Percentiles rank a stretch among this genome's conserved stretches.
Evolutionary conservation across 108 stramenopile species (phyloP).

Genomic region (Ochromonas danica): DNA sequence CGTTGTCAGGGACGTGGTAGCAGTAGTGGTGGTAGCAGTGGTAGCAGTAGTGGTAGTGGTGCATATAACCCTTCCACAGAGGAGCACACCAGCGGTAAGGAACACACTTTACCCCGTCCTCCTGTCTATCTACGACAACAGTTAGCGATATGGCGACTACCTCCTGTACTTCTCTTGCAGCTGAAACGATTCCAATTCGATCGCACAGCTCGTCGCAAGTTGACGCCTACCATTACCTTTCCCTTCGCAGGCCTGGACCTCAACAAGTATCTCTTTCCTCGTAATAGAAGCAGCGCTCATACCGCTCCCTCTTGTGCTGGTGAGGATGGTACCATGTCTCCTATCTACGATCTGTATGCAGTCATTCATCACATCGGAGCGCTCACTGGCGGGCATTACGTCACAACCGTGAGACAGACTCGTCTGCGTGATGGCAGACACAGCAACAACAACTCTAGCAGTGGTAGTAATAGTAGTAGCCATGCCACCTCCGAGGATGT

Average conservation of each 20-base stretch:
- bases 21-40: background rate
- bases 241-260: constrained; percentile 30
- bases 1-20: background rate
- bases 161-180: constrained; percentile 23
- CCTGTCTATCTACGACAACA: background rate
- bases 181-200: constrained; percentile 38
- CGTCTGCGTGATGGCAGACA: background rate
- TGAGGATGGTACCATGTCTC: background rate
- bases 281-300: too few species aligned
- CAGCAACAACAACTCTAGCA: background rate
- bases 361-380: constrained; percentile 28
- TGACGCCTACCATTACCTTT: background rate
- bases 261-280: background rate
- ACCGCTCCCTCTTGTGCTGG: background rate
- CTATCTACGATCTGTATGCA: background rate
- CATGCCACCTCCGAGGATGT: background rate
- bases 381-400: constrained; percentile 23
- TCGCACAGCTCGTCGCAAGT: background rate
- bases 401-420: constrained; percentile 22
- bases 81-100: too few species aligned
- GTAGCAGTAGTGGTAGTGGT: too few species aligned
- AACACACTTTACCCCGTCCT: too few species aligned
- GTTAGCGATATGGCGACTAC: constrained; percentile 2
- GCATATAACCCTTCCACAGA: too few species aligned
- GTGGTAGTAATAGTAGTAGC: background rate